Percentiles rank a stretch among this genome's conserved stretches.
Evolutionary conservation across 768 basidiomycete genomes (phyloP).

Genomic region (Termitomyces titanicus): DNA sequence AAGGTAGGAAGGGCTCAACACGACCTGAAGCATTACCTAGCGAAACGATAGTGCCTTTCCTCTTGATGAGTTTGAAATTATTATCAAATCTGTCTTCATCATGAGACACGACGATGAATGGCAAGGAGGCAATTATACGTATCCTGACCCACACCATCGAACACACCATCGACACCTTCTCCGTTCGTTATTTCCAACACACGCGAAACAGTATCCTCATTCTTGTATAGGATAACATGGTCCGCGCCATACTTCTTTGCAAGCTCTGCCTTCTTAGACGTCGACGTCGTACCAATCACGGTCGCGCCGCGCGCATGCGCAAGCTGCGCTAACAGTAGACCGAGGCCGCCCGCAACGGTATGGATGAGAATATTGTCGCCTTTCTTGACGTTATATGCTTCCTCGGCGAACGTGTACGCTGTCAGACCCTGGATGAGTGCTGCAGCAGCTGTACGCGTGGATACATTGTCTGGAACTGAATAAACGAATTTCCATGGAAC

Average conservation of each 20-base stretch:
- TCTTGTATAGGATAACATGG: constrained; percentile 79
- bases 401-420: constrained; percentile 69
- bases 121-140: constrained; percentile 52
- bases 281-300: constrained; percentile 94
- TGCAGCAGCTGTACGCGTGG: constrained; percentile 63
- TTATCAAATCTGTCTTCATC: constrained; percentile 58
- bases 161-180: constrained; percentile 83
- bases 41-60: constrained; percentile 87
- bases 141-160: constrained; percentile 94
- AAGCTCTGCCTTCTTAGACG: constrained; percentile 73
- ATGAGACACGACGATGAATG: not conserved
- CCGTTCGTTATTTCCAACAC: constrained; percentile 75
- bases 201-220: constrained; percentile 68
- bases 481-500: constrained; percentile 58
- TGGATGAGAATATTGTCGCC: constrained; percentile 82
- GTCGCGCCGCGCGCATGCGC: constrained; percentile 73
- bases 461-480: constrained; percentile 58
- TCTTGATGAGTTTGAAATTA: constrained; percentile 74
- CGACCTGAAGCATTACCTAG: constrained; percentile 91
- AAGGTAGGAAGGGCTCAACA: constrained; percentile 69
- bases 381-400: constrained; percentile 79
- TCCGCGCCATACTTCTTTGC: constrained; percentile 80
- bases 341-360: constrained; percentile 90
- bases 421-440: constrained; percentile 75
- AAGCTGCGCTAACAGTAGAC: constrained; percentile 62